Evolutionary conservation across 768 basidiomycete species (phyloP).

Genomic region (Ramaria sp.): DNA sequence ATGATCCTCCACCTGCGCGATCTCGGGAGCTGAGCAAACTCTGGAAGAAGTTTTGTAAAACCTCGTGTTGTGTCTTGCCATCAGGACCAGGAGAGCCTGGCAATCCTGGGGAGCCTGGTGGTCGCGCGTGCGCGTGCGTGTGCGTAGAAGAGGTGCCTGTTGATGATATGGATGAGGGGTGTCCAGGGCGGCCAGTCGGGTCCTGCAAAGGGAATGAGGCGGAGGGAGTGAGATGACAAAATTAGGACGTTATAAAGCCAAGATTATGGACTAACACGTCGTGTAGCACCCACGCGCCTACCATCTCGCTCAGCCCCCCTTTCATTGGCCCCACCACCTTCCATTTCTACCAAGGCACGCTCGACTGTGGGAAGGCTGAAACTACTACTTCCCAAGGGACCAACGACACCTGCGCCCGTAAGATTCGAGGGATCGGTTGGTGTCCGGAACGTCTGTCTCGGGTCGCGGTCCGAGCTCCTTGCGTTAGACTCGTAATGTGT

Average conservation of each 20-base stretch:
- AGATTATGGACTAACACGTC: neutral
- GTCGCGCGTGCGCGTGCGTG: slow-evolving; percentile 1
- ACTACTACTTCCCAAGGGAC: slow-evolving; percentile 81
- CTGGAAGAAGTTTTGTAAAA: slow-evolving; percentile 83
- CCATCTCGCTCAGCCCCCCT: neutral
- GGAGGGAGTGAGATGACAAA: neutral
- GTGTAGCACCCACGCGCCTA: neutral
- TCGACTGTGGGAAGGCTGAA: slow-evolving; percentile 84
- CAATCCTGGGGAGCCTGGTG: slow-evolving; percentile 3
- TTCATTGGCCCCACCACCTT: slow-evolving; percentile 32
- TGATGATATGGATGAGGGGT: slow-evolving; percentile 1
- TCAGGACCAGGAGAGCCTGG: slow-evolving; percentile 27
- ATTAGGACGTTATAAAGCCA: neutral
- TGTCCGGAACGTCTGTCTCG: slow-evolving; percentile 77
- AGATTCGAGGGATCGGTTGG: slow-evolving; percentile 39
- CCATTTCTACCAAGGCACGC: slow-evolving; percentile 82
- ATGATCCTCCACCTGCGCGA: slow-evolving; percentile 24
- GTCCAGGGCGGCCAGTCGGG: neutral
- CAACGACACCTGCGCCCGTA: slow-evolving; percentile 71
- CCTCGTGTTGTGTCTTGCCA: slow-evolving; percentile 70
- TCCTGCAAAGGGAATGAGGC: slow-evolving; percentile 5
- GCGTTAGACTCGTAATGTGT: slow-evolving; percentile 88
- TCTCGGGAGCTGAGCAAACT: slow-evolving; percentile 66
- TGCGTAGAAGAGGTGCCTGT: slow-evolving; percentile 5
- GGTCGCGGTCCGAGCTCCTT: slow-evolving; percentile 84